A percentile compares a stretch with the other conserved stretches of the same genome.
Conservation (phyloP, 768 basidiomycete species). For the Wakefieldia striispora region DNA sequence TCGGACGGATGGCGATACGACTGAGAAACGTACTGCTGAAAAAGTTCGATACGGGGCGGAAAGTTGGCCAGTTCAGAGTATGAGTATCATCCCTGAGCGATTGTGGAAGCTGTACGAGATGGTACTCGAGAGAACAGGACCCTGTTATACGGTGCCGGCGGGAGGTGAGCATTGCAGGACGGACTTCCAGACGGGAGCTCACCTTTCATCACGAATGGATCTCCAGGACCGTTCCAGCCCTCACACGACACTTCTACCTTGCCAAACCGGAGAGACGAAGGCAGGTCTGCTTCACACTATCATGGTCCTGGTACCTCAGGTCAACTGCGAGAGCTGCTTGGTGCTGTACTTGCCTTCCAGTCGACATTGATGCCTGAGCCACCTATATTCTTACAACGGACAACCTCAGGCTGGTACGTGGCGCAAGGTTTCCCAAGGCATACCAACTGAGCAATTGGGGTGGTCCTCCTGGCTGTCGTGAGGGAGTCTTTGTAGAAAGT, state of each 20-base stretch:
- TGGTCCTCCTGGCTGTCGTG: constrained; percentile 66
- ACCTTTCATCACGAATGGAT: constrained; percentile 86
- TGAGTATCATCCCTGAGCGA: constrained; percentile 24
- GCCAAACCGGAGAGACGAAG: constrained; percentile 78
- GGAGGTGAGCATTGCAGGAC: not conserved
- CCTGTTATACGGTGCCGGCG: constrained; percentile 40
- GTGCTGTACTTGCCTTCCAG: constrained; percentile 68
- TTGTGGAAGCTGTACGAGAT: constrained; percentile 66
- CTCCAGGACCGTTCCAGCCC: constrained; percentile 83
- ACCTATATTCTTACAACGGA: constrained; percentile 81
- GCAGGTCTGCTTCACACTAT: constrained; percentile 89
- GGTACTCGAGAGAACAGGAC: constrained; percentile 86
- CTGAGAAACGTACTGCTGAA: constrained; percentile 19
- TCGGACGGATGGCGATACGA: not conserved
- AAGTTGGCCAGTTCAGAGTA: constrained; percentile 4
- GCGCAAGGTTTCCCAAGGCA: constrained; percentile 80
- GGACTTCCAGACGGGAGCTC: constrained; percentile 7
- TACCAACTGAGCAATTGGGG: constrained; percentile 71
- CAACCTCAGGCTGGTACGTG: constrained; percentile 76
- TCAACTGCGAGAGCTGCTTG: constrained; percentile 1
- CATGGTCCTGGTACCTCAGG: constrained; percentile 7
- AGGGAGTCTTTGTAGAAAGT: constrained; percentile 71
- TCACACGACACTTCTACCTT: constrained; percentile 86
- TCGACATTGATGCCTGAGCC: constrained; percentile 78
- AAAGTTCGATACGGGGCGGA: constrained; percentile 10